phyloP scores from a whole-genome alignment of 768 basidiomycete genomes.

The Collybia sordida region DNA sequence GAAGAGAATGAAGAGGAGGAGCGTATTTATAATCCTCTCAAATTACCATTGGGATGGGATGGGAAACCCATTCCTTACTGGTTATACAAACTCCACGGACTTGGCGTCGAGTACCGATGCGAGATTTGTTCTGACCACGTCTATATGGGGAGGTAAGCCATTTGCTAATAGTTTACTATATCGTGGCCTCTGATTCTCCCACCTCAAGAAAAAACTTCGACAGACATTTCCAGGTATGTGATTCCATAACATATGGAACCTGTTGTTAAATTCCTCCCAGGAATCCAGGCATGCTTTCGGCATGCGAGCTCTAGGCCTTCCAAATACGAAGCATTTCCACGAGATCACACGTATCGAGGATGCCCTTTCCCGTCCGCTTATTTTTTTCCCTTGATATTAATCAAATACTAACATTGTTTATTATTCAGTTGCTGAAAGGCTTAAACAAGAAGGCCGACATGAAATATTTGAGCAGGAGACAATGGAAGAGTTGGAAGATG shows the following conservation, averaged over 20 bases:
- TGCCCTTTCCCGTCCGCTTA: slow-evolving; percentile 81
- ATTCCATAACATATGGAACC: neutral
- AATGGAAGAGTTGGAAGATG: slow-evolving; percentile 98
- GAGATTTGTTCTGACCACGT: slow-evolving; percentile 97
- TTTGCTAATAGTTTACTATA: neutral
- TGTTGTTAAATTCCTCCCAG: slow-evolving; percentile 34
- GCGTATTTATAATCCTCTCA: slow-evolving; percentile 96
- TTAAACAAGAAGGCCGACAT: slow-evolving; percentile 94
- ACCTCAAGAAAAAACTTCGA: slow-evolving; percentile 86
- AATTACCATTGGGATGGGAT: slow-evolving; percentile 96
- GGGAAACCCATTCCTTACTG: slow-evolving; percentile 99
- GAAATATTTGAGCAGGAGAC: slow-evolving; percentile 93
- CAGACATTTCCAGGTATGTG: slow-evolving; percentile 83
- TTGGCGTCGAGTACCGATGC: slow-evolving; percentile 97
- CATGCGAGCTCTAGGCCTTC: slow-evolving; percentile 95
- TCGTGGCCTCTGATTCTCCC: slow-evolving; percentile 5
- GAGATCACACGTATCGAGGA: slow-evolving; percentile 98
- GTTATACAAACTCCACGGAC: slow-evolving; percentile 96
- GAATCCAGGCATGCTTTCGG: slow-evolving; percentile 98
- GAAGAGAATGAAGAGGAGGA: slow-evolving; percentile 95
- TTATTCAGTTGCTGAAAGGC: slow-evolving; percentile 85
- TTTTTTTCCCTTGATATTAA: neutral
- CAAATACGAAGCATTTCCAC: slow-evolving; percentile 99
- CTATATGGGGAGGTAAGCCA: slow-evolving; percentile 87
- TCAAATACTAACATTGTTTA: neutral